These are phyloP conservation scores for Saturnispora zaruensis DNA, from an alignment of 805 yeast species.

Conservation along the genomic window DNA sequence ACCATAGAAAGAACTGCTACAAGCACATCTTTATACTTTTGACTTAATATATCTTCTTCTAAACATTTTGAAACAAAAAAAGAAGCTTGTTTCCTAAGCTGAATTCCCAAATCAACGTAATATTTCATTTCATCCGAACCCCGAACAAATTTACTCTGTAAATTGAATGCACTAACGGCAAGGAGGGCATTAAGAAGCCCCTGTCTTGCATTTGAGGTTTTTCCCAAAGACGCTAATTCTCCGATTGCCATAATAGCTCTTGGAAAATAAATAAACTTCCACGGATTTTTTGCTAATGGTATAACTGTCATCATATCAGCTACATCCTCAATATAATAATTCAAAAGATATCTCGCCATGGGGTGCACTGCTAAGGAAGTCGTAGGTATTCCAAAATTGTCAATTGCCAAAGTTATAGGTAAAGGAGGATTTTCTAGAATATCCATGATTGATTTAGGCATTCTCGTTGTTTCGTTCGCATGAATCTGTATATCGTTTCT, in stretches of 20 bases:
- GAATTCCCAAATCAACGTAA: conserved; percentile 64
- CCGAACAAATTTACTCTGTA: conserved; percentile 62
- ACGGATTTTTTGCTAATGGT: conserved; percentile 67
- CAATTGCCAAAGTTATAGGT: conserved; percentile 35
- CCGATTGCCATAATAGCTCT: conserved; percentile 77
- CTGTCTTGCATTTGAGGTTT: conserved; percentile 66
- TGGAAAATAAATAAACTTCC: conserved; percentile 83
- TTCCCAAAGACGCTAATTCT: conserved; percentile 65
- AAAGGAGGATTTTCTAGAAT: conserved; percentile 36
- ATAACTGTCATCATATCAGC: conserved; percentile 67
- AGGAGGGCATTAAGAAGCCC: conserved; percentile 70
- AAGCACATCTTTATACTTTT: conserved; percentile 75
- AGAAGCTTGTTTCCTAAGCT: conserved; percentile 67
- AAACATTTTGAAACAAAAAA: conserved; percentile 54
- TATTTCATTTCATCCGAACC: conserved; percentile 61
- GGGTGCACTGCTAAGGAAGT: conserved; percentile 60
- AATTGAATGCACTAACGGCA: conserved; percentile 74
- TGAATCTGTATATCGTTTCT: conserved; percentile 27
- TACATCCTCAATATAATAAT: conserved; percentile 65
- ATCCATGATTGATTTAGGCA: conserved; percentile 50
- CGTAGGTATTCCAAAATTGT: conserved; percentile 41
- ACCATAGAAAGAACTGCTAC: conserved; percentile 82
- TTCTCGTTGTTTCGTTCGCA: conserved; percentile 30
- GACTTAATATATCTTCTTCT: conserved; percentile 41
- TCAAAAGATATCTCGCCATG: conserved; percentile 59